These are phyloP conservation scores for Trichocomaceae sp. DNA, from an alignment of 2,329 filamentous ascomycete genomes.

Conservation along the genomic window DNA sequence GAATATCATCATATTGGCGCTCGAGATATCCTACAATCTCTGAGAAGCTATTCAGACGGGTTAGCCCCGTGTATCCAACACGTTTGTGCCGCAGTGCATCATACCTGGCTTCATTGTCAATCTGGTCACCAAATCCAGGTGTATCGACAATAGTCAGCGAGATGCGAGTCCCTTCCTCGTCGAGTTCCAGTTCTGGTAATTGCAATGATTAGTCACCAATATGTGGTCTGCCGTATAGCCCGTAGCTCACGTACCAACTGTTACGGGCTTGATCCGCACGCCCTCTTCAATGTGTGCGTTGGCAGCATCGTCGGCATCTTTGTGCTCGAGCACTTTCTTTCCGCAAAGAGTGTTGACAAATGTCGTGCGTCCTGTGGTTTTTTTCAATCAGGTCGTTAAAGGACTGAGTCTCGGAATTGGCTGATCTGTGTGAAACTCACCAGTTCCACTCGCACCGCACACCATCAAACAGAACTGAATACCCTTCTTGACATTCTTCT, in stretches of 20 bases:
- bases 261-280: conserved; percentile 97
- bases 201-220: conserved; percentile 8
- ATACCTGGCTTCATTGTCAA: conserved; percentile 97
- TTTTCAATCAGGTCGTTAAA: background rate
- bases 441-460: conserved; percentile 96
- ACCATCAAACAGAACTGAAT: conserved; percentile 99
- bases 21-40: conserved; percentile 98
- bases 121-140: conserved; percentile 95
- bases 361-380: conserved; percentile 73
- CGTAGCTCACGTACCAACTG: conserved; percentile 70
- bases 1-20: conserved; percentile 98
- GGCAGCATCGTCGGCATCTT: conserved; percentile 85
- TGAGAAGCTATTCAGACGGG: conserved; percentile 60
- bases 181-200: conserved; percentile 74
- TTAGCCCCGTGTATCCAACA: too few relatives aligned
- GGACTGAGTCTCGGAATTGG: background rate
- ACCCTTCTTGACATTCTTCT: conserved; percentile 99
- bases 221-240: background rate
- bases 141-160: conserved; percentile 98
- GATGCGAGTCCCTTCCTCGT: conserved; percentile 97
- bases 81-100: conserved; percentile 19
- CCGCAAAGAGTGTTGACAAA: conserved; percentile 99
- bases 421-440: conserved; percentile 47
- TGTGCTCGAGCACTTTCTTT: conserved; percentile 82
- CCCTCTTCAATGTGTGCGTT: conserved; percentile 91